Percentiles rank a stretch among this genome's conserved stretches.
Evolutionary conservation across 139 green algal species (phyloP).

Genomic region (Ulvella scutata): DNA sequence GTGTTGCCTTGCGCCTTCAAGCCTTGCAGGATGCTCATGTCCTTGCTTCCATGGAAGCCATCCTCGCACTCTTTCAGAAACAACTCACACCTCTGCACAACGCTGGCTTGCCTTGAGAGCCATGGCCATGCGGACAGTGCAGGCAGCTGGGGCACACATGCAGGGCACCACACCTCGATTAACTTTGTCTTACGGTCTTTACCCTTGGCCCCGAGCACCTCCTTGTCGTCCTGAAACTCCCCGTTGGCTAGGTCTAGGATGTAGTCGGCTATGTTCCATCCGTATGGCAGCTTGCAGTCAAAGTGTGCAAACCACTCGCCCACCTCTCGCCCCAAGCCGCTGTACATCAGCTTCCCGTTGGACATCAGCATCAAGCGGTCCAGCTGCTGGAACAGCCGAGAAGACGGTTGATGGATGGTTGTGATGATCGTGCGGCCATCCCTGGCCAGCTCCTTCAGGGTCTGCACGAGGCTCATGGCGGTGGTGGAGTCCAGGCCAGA

Average conservation of each 20-base stretch:
- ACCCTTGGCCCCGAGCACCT: neutral
- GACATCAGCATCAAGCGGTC: constrained; percentile 45
- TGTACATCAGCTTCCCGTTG: constrained; percentile 67
- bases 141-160: no score
- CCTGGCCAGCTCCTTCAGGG: constrained; percentile 43
- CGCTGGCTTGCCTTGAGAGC: no score
- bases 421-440: constrained; percentile 65
- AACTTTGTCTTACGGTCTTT: neutral
- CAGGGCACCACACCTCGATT: neutral
- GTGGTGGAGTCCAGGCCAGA: constrained; percentile 80
- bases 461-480: constrained; percentile 65
- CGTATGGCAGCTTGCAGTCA: constrained; percentile 41
- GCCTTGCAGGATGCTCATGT: neutral
- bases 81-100: neutral
- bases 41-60: neutral
- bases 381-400: constrained; percentile 64
- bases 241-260: constrained; percentile 63
- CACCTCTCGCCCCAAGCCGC: constrained; percentile 33
- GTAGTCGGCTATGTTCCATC: constrained; percentile 62
- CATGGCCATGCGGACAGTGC: no score
- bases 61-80: neutral
- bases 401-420: constrained; percentile 90
- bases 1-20: no score
- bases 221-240: constrained; percentile 21
- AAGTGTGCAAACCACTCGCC: constrained; percentile 44